These are phyloP conservation scores for Pseudophaeomoniella oleicola DNA, from an alignment of 2,329 filamentous ascomycete genomes.

Conservation along the genomic window DNA sequence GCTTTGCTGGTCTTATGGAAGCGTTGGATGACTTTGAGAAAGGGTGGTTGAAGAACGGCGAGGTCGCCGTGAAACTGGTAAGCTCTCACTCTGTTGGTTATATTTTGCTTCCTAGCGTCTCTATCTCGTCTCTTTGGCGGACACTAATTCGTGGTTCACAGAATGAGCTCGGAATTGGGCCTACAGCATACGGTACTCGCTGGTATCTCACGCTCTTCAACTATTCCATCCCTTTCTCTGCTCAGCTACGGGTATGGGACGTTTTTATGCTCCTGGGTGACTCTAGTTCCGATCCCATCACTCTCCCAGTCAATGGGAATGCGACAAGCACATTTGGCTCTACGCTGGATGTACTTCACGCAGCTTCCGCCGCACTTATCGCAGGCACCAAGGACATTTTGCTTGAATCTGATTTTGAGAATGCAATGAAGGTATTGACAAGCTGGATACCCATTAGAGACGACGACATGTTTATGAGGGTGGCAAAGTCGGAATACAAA, in stretches of 20 bases:
- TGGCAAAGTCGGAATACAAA: constrained; percentile 79
- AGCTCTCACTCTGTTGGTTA: constrained; percentile 24
- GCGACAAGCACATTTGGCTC: constrained; percentile 30
- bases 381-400: constrained; percentile 81
- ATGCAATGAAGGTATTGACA: constrained; percentile 92
- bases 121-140: constrained; percentile 3
- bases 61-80: constrained; percentile 69
- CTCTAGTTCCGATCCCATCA: constrained; percentile 15
- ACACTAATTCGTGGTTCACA: constrained; percentile 17
- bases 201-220: constrained; percentile 99
- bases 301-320: constrained; percentile 5
- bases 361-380: constrained; percentile 76
- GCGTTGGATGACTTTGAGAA: constrained; percentile 74
- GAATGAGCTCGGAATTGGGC: constrained; percentile 64
- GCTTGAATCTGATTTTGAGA: constrained; percentile 88
- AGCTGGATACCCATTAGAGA: constrained; percentile 90
- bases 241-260: constrained; percentile 93
- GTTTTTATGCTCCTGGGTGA: constrained; percentile 92
- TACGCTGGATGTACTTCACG: constrained; percentile 77
- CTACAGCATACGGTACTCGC: constrained; percentile 85
- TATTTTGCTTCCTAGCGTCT: constrained; percentile 4
- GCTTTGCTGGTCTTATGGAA: constrained; percentile 75
- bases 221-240: constrained; percentile 84
- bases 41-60: constrained; percentile 63
- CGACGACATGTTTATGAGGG: constrained; percentile 82